Percentiles rank a stretch among this genome's conserved stretches.
Conservation (phyloP, 2,329 filamentous ascomycete species). For the Penicillium psychrosexuale region DNA sequence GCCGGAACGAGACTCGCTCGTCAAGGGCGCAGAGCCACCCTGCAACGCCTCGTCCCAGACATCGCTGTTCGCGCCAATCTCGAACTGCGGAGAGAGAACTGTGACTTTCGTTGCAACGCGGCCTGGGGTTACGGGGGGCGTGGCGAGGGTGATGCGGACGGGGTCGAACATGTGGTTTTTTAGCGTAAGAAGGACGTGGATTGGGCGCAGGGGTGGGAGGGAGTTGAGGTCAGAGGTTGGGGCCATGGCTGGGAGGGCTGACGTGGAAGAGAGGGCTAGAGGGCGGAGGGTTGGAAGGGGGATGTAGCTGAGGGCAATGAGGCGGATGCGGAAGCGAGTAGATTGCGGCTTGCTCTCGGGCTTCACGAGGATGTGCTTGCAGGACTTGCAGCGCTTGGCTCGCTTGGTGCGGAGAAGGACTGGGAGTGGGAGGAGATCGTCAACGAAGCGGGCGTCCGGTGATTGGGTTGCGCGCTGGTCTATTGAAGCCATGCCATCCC, state of each 20-base stretch:
- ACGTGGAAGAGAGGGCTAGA: conserved; percentile 45
- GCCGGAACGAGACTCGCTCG: conserved; percentile 37
- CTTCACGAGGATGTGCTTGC: conserved; percentile 91
- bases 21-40: conserved; percentile 39
- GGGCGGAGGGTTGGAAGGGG: conserved; percentile 69
- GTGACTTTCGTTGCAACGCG: conserved; percentile 77
- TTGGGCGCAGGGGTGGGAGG: conserved; percentile 50
- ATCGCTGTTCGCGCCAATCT: conserved; percentile 90
- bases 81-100: conserved; percentile 89
- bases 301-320: conserved; percentile 85
- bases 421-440: conserved; percentile 76
- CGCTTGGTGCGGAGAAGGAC: conserved; percentile 85
- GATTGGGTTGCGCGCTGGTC: conserved; percentile 53
- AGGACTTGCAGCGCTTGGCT: conserved; percentile 86
- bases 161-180: conserved; percentile 92
- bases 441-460: conserved; percentile 59
- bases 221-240: conserved; percentile 44
- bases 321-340: conserved; percentile 86
- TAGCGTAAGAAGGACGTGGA: conserved; percentile 84
- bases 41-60: conserved; percentile 88
- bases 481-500: conserved; percentile 59
- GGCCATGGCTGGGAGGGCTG: conserved; percentile 23
- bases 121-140: conserved; percentile 74
- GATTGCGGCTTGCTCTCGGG: conserved; percentile 87
- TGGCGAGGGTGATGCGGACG: conserved; percentile 82